Percentiles rank a stretch among this genome's conserved stretches.
These are phyloP conservation scores for Periconia digitata DNA, from an alignment of 2,329 filamentous ascomycete genomes.

Conservation along the genomic window DNA sequence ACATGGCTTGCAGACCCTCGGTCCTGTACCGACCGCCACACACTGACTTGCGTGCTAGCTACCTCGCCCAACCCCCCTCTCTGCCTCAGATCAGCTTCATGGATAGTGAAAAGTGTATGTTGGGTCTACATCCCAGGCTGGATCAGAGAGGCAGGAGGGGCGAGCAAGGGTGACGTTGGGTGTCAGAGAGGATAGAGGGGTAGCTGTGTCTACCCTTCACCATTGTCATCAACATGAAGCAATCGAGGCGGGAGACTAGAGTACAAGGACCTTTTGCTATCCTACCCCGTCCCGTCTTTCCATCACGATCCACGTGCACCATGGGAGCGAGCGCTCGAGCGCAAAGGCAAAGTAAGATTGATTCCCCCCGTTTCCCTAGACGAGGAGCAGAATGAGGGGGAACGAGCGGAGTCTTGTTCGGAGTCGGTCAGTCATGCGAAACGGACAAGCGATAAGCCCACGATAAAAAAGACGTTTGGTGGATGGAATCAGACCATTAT, in stretches of 20 bases:
- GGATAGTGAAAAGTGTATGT: too few species aligned
- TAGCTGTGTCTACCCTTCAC: too few species aligned
- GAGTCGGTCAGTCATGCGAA: neutral
- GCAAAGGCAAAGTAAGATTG: neutral
- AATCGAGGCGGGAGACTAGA: neutral
- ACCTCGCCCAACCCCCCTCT: neutral
- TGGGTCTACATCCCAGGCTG: too few species aligned
- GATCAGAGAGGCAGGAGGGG: too few species aligned
- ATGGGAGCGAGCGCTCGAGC: too few species aligned
- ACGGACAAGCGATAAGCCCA: neutral
- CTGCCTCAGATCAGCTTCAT: too few species aligned
- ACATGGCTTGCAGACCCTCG: neutral
- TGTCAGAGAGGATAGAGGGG: too few species aligned
- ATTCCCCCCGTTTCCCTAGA: too few species aligned
- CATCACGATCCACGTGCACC: too few species aligned
- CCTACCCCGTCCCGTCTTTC: neutral
- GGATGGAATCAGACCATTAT: neutral
- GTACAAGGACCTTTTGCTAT: neutral
- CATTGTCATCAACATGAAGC: neutral
- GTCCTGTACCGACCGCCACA: neutral
- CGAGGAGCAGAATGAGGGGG: neutral
- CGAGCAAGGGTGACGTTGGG: too few species aligned
- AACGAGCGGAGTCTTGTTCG: too few species aligned
- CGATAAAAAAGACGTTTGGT: neutral
- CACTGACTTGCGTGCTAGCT: too few species aligned